Conservation (phyloP, 495 filamentous ascomycete species). For the Delitschia confertaspora region DNA sequence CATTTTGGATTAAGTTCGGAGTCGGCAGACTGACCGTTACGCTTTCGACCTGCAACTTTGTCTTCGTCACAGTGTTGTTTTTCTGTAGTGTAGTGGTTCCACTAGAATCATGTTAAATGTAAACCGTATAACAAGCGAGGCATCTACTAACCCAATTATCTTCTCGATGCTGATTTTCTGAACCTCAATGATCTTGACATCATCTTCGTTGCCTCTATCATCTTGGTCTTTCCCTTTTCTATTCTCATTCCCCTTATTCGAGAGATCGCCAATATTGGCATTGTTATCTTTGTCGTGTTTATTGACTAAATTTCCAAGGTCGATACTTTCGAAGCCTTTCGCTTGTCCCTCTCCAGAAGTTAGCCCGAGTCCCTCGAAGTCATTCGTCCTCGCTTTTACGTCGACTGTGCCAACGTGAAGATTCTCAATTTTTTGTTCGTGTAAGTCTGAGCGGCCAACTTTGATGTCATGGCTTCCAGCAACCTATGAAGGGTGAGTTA, state of each 20-base stretch:
- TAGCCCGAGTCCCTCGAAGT: too few species aligned
- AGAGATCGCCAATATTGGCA: conserved; percentile 3
- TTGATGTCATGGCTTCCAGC: conserved; percentile 5
- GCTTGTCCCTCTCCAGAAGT: too few species aligned
- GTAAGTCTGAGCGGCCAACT: conserved; percentile 3
- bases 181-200: conserved; percentile 14
- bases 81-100: too few species aligned
- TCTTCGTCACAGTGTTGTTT: conserved; percentile 34
- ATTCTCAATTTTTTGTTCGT: conserved; percentile 12
- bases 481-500: conserved; percentile 6
- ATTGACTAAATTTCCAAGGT: background rate
- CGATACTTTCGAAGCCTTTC: conserved; percentile 6
- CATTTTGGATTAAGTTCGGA: too few species aligned
- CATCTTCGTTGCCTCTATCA: conserved; percentile 2
- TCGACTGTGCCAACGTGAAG: background rate
- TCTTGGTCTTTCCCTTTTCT: conserved; percentile 3
- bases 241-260: background rate
- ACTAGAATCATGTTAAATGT: too few species aligned
- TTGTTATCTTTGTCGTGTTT: background rate
- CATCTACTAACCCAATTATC: background rate
- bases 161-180: conserved; percentile 7
- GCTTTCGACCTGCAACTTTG: conserved; percentile 88
- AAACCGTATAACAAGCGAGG: background rate
- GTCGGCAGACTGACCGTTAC: conserved; percentile 65
- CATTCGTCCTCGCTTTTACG: background rate